These are phyloP conservation scores for Ophiostoma sp. DNA, from an alignment of 2,329 filamentous ascomycete genomes.

Conservation along the genomic window DNA sequence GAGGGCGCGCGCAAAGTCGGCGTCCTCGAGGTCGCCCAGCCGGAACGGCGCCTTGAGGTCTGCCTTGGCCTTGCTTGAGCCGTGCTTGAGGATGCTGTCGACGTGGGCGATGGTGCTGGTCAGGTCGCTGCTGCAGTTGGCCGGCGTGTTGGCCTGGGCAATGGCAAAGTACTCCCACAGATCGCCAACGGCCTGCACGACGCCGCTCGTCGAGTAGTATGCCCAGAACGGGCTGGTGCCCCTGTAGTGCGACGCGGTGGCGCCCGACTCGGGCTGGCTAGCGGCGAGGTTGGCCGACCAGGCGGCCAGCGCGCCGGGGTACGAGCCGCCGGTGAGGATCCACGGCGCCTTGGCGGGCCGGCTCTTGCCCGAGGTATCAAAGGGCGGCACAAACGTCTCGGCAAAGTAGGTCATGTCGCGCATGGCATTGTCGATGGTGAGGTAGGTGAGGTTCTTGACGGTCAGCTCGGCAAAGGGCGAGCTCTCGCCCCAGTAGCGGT, in stretches of 20 bases:
- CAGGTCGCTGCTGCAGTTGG: slow-evolving; percentile 52
- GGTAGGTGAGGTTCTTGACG: slow-evolving; percentile 36
- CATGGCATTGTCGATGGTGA: slow-evolving; percentile 40
- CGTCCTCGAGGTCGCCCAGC: slow-evolving; percentile 41
- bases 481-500: slow-evolving; percentile 42
- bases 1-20: slow-evolving; percentile 46
- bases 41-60: slow-evolving; percentile 48
- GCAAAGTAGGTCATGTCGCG: slow-evolving; percentile 42
- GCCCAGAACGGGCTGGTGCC: slow-evolving; percentile 44
- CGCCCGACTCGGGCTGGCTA: not conserved
- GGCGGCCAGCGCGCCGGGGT: slow-evolving; percentile 49
- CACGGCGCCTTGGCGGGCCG: slow-evolving; percentile 47
- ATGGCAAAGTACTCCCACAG: slow-evolving; percentile 50
- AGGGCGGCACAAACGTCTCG: slow-evolving; percentile 45
- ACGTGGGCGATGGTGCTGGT: slow-evolving; percentile 46
- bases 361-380: slow-evolving; percentile 42
- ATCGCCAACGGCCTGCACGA: slow-evolving; percentile 48
- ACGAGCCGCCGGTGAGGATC: slow-evolving; percentile 52
- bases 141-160: slow-evolving; percentile 44
- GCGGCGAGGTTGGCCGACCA: slow-evolving; percentile 21
- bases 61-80: slow-evolving; percentile 36
- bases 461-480: slow-evolving; percentile 37
- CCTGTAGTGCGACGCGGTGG: not conserved
- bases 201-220: slow-evolving; percentile 51
- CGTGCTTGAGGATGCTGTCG: slow-evolving; percentile 43